Percentiles rank a stretch among this genome's conserved stretches.
These are phyloP conservation scores for Cercophora samala DNA, from an alignment of 495 filamentous ascomycete species.

Conservation along the genomic window DNA sequence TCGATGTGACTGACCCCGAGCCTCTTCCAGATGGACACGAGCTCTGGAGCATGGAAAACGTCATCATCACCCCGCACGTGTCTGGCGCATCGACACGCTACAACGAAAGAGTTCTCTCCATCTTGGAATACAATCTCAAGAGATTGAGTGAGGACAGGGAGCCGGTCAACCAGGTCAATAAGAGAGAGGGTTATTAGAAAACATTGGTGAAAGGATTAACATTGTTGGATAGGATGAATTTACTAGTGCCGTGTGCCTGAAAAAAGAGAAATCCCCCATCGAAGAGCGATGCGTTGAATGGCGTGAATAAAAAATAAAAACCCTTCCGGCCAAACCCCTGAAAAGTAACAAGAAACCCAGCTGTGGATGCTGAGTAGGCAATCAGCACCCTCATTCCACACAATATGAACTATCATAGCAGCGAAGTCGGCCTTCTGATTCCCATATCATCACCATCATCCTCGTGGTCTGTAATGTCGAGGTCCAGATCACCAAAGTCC, in stretches of 20 bases:
- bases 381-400: neutral
- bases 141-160: slow-evolving; percentile 55
- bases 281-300: neutral
- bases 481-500: neutral
- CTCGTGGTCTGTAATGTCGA: neutral
- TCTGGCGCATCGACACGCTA: slow-evolving; percentile 62
- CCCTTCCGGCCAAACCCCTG: neutral
- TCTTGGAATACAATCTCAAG: slow-evolving; percentile 58
- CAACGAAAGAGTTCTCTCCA: slow-evolving; percentile 56
- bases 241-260: neutral
- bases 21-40: slow-evolving; percentile 66
- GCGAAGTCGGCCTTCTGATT: neutral
- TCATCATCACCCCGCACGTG: slow-evolving; percentile 77
- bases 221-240: neutral
- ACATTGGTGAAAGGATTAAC: neutral
- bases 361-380: neutral
- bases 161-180: slow-evolving; percentile 56
- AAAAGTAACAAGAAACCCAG: neutral
- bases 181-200: slow-evolving; percentile 25
- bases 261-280: neutral
- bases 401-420: neutral
- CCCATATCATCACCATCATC: neutral
- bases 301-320: neutral
- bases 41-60: slow-evolving; percentile 72
- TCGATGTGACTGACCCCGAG: slow-evolving; percentile 89